Evolutionary conservation across 2,329 filamentous ascomycete genomes (phyloP), one percentile per base, ranked within the genome.

Genomic region (Daldinia sp.): DNA sequence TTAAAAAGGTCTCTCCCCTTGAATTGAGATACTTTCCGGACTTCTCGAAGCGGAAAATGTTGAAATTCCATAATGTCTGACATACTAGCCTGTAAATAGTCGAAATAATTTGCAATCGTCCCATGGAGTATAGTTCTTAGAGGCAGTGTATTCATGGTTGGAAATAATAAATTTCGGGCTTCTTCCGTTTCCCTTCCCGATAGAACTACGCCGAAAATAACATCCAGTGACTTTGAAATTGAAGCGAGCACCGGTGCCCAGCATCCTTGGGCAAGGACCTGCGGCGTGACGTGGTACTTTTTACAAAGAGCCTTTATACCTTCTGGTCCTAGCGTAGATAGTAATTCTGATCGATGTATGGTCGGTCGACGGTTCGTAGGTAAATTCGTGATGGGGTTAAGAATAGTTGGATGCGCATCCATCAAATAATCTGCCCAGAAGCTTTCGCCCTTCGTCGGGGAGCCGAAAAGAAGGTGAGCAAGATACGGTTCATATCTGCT

Each of bases 71-170:
- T 83, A 33, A 93, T 86, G 26, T 86, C 85, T 1, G 85, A 83
- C 79, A 92, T 87, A 67, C 87, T 90, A 1, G 90, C 86, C 75
- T 97, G 93, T 71, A 94, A 85, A 74, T 94, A 92, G 12, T 82
- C 84, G 30, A 97, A 80, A 80, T 97, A 90, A 0, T 89, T 85
- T 0, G 78, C 71, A 0, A 87, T 81, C 0, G 85, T 89, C 1
- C 93, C 93, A 73, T 96, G 92, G 2, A 97, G 78, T 2, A 94
- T 84, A 1, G 87, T 87, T 10, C 94, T 86, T 6, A 97, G 84
- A 0, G 91, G 88, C 0, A 97, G 89, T 0, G 94, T 97, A 75
- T 97, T 98, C 92, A 98, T 97, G 0, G 92, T 93, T 0, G 94
- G 95, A 74, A 97, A 98, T 76, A 94, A 84, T 12, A 95, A 79